These are phyloP conservation scores for Barnettozyma botsteinii DNA, from an alignment of 805 yeast species.

Conservation along the genomic window DNA sequence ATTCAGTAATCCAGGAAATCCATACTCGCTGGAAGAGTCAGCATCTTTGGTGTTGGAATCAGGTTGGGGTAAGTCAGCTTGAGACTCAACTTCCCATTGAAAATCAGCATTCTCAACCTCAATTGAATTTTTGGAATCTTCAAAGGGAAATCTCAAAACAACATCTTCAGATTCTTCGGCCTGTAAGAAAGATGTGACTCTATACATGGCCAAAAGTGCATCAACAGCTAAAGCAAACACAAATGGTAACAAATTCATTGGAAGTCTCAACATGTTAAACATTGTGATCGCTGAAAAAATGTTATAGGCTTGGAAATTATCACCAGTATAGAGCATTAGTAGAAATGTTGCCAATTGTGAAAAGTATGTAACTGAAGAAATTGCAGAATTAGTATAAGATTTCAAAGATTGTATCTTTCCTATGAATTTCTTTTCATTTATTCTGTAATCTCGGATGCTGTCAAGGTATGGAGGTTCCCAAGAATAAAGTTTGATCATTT, in stretches of 20 bases:
- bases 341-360: slow-evolving; percentile 71
- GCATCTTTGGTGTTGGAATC: slow-evolving; percentile 2
- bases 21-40: slow-evolving; percentile 14
- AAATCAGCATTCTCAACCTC: slow-evolving; percentile 41
- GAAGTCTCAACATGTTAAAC: slow-evolving; percentile 56
- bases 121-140: slow-evolving; percentile 40
- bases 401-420: slow-evolving; percentile 60
- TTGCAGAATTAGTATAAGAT: slow-evolving; percentile 57
- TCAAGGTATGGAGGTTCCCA: slow-evolving; percentile 82
- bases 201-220: slow-evolving; percentile 49
- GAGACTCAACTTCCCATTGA: slow-evolving; percentile 44
- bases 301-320: slow-evolving; percentile 45
- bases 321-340: slow-evolving; percentile 43
- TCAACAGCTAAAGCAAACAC: slow-evolving; percentile 58
- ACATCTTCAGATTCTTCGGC: slow-evolving; percentile 35
- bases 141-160: slow-evolving; percentile 26
- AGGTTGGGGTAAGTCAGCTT: slow-evolving; percentile 4
- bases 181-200: slow-evolving; percentile 42
- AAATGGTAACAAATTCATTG: slow-evolving; percentile 60
- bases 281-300: slow-evolving; percentile 68
- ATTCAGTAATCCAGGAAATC: slow-evolving; percentile 39
- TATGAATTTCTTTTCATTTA: slow-evolving; percentile 55
- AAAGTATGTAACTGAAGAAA: slow-evolving; percentile 43
- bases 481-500: slow-evolving; percentile 80
- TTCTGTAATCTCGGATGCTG: slow-evolving; percentile 50